Percentiles rank a stretch among this genome's conserved stretches.
These are phyloP conservation scores for Anthoceros angustus DNA, from an alignment of 225 moss, liverwort and hornwort genomes.

Conservation along the genomic window DNA sequence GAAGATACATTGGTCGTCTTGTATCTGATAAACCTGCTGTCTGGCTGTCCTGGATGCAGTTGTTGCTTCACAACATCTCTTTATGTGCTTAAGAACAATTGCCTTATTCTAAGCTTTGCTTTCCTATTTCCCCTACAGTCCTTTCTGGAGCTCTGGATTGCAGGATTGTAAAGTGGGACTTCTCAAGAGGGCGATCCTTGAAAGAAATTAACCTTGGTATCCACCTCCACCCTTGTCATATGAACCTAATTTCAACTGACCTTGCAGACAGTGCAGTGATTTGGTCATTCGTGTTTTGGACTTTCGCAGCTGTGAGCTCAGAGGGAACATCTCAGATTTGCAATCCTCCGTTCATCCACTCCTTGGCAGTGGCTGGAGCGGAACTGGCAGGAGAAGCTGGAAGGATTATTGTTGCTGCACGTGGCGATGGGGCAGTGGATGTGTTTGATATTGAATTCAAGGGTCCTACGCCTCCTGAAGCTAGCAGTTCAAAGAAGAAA, in stretches of 20 bases:
- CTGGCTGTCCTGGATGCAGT: neutral
- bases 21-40: neutral
- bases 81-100: too few relatives aligned
- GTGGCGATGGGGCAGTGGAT: conserved; percentile 85
- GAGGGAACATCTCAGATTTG: conserved; percentile 47
- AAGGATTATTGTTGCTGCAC: conserved; percentile 57
- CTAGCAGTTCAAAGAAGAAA: conserved; percentile 21
- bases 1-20: neutral
- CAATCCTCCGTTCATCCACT: conserved; percentile 90
- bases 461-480: conserved; percentile 12
- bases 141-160: conserved; percentile 85
- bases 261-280: neutral
- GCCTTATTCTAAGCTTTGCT: conserved; percentile 5
- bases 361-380: conserved; percentile 51
- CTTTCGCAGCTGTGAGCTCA: conserved; percentile 12
- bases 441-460: conserved; percentile 55
- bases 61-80: too few relatives aligned
- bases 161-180: conserved; percentile 91
- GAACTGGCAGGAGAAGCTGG: conserved; percentile 50
- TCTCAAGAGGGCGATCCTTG: conserved; percentile 59
- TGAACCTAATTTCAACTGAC: neutral
- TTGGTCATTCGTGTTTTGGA: neutral
- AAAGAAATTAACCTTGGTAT: conserved; percentile 49
- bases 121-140: conserved; percentile 21
- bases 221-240: conserved; percentile 7